Evolutionary conservation across 1,284 basidiomycete species (phyloP).

Genomic region (Volvariella volvacea): DNA sequence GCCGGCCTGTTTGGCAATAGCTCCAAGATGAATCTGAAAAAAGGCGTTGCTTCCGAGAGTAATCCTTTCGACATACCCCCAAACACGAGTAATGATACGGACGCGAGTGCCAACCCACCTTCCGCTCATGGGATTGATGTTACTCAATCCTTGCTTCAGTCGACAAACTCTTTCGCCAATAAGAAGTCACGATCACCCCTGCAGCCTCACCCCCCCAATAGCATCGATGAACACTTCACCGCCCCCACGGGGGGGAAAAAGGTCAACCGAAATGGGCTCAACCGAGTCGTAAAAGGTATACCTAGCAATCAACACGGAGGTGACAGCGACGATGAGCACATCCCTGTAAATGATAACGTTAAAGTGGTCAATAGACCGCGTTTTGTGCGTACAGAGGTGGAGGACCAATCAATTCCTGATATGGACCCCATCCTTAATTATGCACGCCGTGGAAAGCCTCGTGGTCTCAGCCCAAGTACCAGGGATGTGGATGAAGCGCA

Average conservation of each 20-base stretch:
- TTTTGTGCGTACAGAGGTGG: constrained; percentile 20
- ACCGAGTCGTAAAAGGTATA: not conserved
- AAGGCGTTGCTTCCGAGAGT: not conserved
- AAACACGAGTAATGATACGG: not conserved
- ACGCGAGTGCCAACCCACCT: not conserved
- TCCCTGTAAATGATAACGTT: constrained; percentile 15
- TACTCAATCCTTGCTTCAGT: not conserved
- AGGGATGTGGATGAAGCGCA: too few species aligned
- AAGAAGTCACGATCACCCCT: not conserved
- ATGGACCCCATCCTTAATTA: constrained; percentile 34
- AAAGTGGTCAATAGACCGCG: constrained; percentile 24
- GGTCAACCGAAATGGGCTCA: not conserved
- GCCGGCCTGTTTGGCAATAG: constrained; percentile 1
- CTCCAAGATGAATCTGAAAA: not conserved
- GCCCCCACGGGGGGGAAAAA: not conserved
- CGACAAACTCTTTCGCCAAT: not conserved
- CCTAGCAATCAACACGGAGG: constrained; percentile 1
- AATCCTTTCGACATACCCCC: not conserved
- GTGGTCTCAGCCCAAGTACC: constrained; percentile 11
- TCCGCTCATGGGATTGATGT: not conserved
- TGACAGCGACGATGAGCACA: constrained; percentile 14
- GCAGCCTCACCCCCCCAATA: not conserved
- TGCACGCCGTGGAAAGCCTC: constrained; percentile 21
- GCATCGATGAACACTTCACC: not conserved
- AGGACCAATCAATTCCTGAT: constrained; percentile 32